Base-by-base conservation (phyloP, 2,329 filamentous ascomycete genomes). In the Aspergillus amoenus region DNA sequence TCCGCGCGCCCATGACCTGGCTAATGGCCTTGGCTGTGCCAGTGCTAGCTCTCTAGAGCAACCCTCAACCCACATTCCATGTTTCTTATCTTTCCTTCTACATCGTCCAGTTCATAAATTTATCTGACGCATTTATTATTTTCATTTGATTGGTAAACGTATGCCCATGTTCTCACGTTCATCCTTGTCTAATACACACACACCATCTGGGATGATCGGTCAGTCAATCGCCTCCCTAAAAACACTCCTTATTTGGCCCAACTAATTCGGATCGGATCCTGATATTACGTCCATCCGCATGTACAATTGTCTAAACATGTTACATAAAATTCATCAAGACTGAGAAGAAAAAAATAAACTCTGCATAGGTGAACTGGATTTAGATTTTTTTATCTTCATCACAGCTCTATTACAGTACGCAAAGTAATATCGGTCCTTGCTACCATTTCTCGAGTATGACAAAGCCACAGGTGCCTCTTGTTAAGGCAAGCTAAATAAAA, bases 11-110 rank as follows among this genome's bases (percentile, higher is more conserved):
- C 24, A 21, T 39, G 37, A 45, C 50, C 30, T 58, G 56, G 50
- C 21, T 48, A 12, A 50, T 54, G 56, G 56, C 40, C 5, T 6
- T 58, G 32, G 56, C 44, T 39, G 39, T 58, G 50, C 45, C 45
- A 27, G 21, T 58, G 3, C 32, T 50, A 7, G 56, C 39, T 32
- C 51, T 58, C 15, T 58, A 56, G 43, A 40, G 30, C 18, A 18
- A 21, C 27, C 22, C 30, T 40, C 37, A 34, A 42, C n/a, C 17
- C 27, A 42, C 7, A 17, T 43, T 15, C 7, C 15, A 15, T 41
- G n/a, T 43, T 22, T 22, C n/a, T 7, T 54, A 46, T 54, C 17
- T 41, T 40, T 53, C 43, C 37, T 22, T 46, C 37, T 46, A 37
- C 34, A 37, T 47, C 12, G 41, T 39, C 43, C 18, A 43, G 48